These are phyloP conservation scores for Penicillium griseofulvum DNA, from an alignment of 2,329 filamentous ascomycete species.

Conservation along the genomic window DNA sequence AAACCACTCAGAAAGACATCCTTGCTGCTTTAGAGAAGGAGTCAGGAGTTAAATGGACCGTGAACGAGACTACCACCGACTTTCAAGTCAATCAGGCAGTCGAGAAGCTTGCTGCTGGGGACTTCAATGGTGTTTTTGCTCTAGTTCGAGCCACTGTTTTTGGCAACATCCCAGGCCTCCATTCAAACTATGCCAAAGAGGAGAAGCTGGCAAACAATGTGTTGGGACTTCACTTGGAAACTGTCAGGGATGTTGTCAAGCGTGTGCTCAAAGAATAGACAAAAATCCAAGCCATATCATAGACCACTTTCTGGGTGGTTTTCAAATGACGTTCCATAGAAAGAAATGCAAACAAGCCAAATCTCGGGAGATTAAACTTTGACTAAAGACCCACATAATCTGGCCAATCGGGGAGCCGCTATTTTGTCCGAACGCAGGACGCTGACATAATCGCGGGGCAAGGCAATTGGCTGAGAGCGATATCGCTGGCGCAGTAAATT, in stretches of 20 bases:
- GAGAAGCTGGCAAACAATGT: slow-evolving; percentile 21
- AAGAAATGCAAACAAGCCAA: slow-evolving; percentile 4
- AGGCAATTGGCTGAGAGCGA: slow-evolving; percentile 23
- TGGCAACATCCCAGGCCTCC: slow-evolving; percentile 17
- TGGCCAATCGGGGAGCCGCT: slow-evolving; percentile 11
- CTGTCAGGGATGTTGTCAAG: slow-evolving; percentile 19
- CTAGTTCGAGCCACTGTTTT: slow-evolving; percentile 24
- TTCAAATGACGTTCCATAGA: not conserved
- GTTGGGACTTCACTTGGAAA: slow-evolving; percentile 23
- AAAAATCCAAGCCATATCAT: not conserved
- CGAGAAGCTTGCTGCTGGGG: slow-evolving; percentile 20
- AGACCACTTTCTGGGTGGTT: too few species aligned
- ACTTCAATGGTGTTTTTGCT: slow-evolving; percentile 24
- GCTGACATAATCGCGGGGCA: slow-evolving; percentile 22
- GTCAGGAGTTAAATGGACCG: slow-evolving; percentile 52
- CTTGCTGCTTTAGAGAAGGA: slow-evolving; percentile 53
- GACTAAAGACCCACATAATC: not conserved
- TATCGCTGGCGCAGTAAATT: slow-evolving; percentile 29
- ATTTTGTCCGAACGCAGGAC: not conserved
- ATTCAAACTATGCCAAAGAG: slow-evolving; percentile 26
- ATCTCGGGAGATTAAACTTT: not conserved
- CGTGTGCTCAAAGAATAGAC: not conserved
- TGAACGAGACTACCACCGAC: slow-evolving; percentile 40
- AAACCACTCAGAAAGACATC: slow-evolving; percentile 58
- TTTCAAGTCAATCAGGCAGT: slow-evolving; percentile 18